Base-by-base conservation (phyloP, 495 filamentous ascomycete species). In the Tetracladium setigerum region DNA sequence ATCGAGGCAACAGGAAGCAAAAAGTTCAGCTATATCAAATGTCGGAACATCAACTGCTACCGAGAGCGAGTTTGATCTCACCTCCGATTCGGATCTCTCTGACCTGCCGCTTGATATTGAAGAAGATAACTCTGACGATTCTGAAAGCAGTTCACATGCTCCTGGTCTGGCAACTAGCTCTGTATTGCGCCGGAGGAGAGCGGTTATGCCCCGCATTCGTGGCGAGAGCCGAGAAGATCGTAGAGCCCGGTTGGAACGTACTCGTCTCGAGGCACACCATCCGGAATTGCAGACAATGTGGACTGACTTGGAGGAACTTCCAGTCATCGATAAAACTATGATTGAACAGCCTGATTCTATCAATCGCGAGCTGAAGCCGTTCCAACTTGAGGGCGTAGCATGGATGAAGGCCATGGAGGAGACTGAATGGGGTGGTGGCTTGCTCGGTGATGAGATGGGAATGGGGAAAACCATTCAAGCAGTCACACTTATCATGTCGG, bases 381-480 rank as follows among this genome's bases (percentile, higher is more conserved):
- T 96, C 63, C 92, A 98, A 55, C 81, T 94, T 13, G 84, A 96
- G 63, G 92, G 92, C 6, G 66, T 98, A 32, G 81, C 87, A 48
- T 98, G 92, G 92, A 91, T 98, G 86, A 80, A 74, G 48, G 76
- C 69, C 36, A 94, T 95, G 70, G 92, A 98, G 58, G 70, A 85
- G 62, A 85, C 83, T 2, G 62, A 81, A 44, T 98, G 87, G 70
- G 83, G 79, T 52, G 92, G 92, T 30, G 92, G 92, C 9, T 70
- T 98, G 22, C 71, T 98, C 5, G 92, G 91, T 38, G 92, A 97
- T 57, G 89, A 95, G 61, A 96, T 96, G 89, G 89, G 89, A 15
- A 92, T 97, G 76, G 92, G 92, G 24, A 98, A 98, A 71, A 98
- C 92, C 0, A 96, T 98, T 33, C 92, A 98, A 54, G 89, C 92